Conservation (phyloP, 164 flowering plant species). For the Vitis labrusca region DNA sequence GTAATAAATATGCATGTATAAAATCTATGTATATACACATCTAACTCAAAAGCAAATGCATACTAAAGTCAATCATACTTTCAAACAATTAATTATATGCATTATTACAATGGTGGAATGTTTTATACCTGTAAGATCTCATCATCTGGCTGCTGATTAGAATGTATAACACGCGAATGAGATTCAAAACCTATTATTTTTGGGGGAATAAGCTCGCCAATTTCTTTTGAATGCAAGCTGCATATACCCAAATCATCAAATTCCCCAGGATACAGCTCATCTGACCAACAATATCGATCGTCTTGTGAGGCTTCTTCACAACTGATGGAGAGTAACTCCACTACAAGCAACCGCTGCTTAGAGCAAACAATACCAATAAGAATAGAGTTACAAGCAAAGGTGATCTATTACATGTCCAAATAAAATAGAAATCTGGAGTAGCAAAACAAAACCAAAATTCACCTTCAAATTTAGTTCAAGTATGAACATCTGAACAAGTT, state of each 20-base stretch:
- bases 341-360: slow-evolving; percentile 61
- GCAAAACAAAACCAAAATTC: neutral
- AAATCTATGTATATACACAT: too few species aligned
- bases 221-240: slow-evolving; percentile 42
- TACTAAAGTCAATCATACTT: too few species aligned
- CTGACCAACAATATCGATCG: slow-evolving; percentile 42
- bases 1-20: too few species aligned
- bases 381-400: too few species aligned
- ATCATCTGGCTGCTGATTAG: slow-evolving; percentile 31
- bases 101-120: neutral
- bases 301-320: slow-evolving; percentile 28
- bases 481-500: slow-evolving; percentile 68
- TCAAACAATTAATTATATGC: too few species aligned
- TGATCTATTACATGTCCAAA: neutral
- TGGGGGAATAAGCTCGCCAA: slow-evolving; percentile 41
- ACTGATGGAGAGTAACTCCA: slow-evolving; percentile 50
- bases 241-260: slow-evolving; percentile 50
- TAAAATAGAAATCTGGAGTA: neutral
- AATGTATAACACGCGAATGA: slow-evolving; percentile 10
- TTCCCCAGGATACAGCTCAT: slow-evolving; percentile 79
- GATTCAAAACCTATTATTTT: slow-evolving; percentile 27
- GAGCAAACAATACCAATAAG: slow-evolving; percentile 4
- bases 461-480: slow-evolving; percentile 72
- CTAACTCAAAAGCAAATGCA: too few species aligned
- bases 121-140: slow-evolving; percentile 60